These are phyloP conservation scores for Chrysoporthe deuterocubensis DNA, from an alignment of 2,329 filamentous ascomycete species.

Conservation along the genomic window DNA sequence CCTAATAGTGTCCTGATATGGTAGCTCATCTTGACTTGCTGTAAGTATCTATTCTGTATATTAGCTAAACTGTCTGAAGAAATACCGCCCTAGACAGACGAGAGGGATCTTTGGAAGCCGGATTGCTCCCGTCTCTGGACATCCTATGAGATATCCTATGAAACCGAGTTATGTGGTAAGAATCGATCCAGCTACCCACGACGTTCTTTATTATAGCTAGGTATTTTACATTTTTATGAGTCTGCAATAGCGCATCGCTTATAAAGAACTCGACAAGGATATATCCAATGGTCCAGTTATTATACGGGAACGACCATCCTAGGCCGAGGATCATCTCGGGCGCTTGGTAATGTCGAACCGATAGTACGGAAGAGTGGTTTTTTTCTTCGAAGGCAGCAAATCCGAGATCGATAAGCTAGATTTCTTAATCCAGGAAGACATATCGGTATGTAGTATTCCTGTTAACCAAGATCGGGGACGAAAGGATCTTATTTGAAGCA, in stretches of 20 bases:
- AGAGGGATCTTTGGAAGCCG: slow-evolving; percentile 59
- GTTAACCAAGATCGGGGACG: slow-evolving; percentile 63
- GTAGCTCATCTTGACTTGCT: slow-evolving; percentile 69
- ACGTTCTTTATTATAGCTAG: slow-evolving; percentile 78
- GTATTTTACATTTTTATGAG: slow-evolving; percentile 73
- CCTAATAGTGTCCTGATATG: slow-evolving; percentile 64
- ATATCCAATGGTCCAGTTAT: slow-evolving; percentile 76
- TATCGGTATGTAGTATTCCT: slow-evolving; percentile 66
- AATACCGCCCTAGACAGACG: background rate
- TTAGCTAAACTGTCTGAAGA: slow-evolving; percentile 36
- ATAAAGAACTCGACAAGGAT: slow-evolving; percentile 75
- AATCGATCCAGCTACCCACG: slow-evolving; percentile 62
- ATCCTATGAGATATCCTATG: slow-evolving; percentile 59
- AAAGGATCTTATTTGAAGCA: slow-evolving; percentile 73
- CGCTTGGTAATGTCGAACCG: slow-evolving; percentile 70
- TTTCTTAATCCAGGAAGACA: slow-evolving; percentile 70
- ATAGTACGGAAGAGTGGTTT: slow-evolving; percentile 73
- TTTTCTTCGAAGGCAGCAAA: slow-evolving; percentile 75
- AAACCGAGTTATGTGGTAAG: slow-evolving; percentile 63
- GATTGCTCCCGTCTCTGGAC: slow-evolving; percentile 60
- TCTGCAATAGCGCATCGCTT: slow-evolving; percentile 72
- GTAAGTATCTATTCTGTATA: slow-evolving; percentile 63
- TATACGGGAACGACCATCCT: slow-evolving; percentile 73
- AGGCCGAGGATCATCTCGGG: slow-evolving; percentile 73
- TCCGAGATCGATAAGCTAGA: slow-evolving; percentile 72